phyloP scores from a whole-genome alignment of 2,329 filamentous ascomycete genomes.

The Penicillium sp. region DNA sequence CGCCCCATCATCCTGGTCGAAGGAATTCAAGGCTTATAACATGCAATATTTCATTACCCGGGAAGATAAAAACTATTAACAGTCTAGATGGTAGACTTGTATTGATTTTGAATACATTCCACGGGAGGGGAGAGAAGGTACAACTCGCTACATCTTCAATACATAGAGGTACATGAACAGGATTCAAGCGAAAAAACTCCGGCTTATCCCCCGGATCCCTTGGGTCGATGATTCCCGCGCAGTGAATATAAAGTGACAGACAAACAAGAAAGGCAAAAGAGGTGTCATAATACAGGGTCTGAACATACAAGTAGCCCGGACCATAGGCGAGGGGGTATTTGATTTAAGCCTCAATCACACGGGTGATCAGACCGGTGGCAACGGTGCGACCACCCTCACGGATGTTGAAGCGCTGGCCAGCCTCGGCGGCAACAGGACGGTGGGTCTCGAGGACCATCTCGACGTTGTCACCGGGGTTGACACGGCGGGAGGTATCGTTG shows the following conservation, averaged over 20 bases:
- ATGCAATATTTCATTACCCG: background rate
- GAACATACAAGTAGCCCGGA: constrained; percentile 9
- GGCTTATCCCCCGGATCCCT: constrained; percentile 28
- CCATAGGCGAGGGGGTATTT: constrained; percentile 4
- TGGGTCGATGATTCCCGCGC: constrained; percentile 33
- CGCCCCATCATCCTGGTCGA: background rate
- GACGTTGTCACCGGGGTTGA: constrained; percentile 98
- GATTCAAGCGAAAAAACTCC: constrained; percentile 34
- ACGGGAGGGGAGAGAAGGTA: constrained; percentile 30
- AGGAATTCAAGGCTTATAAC: background rate
- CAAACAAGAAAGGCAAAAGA: constrained; percentile 27
- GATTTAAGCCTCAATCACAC: constrained; percentile 50
- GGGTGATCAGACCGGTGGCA: constrained; percentile 76
- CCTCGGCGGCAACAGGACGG: constrained; percentile 80
- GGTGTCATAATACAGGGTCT: constrained; percentile 34
- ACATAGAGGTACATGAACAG: constrained; percentile 35
- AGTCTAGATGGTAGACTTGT: background rate
- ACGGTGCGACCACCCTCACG: constrained; percentile 92
- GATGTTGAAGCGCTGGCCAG: constrained; percentile 94
- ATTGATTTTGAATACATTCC: constrained; percentile 21
- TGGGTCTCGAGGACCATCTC: constrained; percentile 91
- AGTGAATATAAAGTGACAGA: constrained; percentile 30
- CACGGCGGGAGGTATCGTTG: constrained; percentile 71
- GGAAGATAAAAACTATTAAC: background rate
- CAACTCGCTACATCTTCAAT: constrained; percentile 29